These are phyloP conservation scores for Ophiostoma australiae DNA, from an alignment of 2,329 filamentous ascomycete species.

Conservation along the genomic window DNA sequence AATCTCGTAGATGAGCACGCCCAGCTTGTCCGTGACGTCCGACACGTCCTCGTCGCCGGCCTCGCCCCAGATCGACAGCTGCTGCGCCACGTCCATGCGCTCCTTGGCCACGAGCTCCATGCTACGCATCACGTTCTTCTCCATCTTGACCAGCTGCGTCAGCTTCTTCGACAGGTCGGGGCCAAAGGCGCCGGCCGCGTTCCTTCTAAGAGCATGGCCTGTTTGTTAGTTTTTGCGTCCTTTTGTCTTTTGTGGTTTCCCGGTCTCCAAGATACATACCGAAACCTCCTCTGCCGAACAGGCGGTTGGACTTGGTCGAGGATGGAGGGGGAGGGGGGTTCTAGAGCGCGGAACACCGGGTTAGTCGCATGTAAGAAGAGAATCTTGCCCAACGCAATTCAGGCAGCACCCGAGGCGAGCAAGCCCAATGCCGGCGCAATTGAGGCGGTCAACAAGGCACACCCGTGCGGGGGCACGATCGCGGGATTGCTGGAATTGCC, in stretches of 20 bases:
- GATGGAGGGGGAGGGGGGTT: slow-evolving; percentile 91
- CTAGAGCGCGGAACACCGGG: slow-evolving; percentile 41
- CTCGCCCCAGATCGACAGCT: slow-evolving; percentile 98
- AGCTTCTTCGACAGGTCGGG: slow-evolving; percentile 96
- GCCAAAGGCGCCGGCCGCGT: slow-evolving; percentile 69
- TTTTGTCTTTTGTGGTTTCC: neutral
- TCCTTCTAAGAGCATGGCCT: slow-evolving; percentile 65
- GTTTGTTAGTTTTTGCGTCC: neutral
- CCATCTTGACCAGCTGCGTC: slow-evolving; percentile 98
- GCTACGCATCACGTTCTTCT: slow-evolving; percentile 99
- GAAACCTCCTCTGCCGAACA: slow-evolving; percentile 81
- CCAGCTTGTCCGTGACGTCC: slow-evolving; percentile 97
- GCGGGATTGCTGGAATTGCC: neutral
- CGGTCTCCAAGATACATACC: slow-evolving; percentile 54
- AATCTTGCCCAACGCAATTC: neutral
- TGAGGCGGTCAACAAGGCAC: neutral
- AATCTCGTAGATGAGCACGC: slow-evolving; percentile 96
- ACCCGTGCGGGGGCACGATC: neutral
- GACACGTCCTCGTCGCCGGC: slow-evolving; percentile 94
- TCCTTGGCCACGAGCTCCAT: slow-evolving; percentile 92
- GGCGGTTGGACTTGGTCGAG: slow-evolving; percentile 80
- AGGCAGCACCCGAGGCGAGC: neutral
- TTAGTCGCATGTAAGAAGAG: neutral
- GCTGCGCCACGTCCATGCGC: slow-evolving; percentile 98
- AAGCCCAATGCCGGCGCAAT: neutral